Evolutionary conservation across 163 green algal genomes (phyloP), one percentile per base, ranked within the genome.

Genomic region (Trebouxiophyceae sp.): DNA sequence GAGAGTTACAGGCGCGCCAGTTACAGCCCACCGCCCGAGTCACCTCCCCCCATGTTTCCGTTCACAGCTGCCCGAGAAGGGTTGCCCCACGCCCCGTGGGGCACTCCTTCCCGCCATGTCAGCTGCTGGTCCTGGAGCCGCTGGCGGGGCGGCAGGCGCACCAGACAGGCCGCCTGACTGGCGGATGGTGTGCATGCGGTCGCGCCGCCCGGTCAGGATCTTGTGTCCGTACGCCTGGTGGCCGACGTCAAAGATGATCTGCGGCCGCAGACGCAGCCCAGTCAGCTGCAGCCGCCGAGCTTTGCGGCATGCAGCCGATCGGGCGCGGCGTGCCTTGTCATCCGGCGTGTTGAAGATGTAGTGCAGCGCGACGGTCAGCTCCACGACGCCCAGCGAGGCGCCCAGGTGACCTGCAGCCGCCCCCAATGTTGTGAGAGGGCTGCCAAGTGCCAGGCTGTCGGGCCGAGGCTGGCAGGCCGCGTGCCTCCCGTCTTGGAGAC

Each of bases 211-310:
- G 2, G 94, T 99, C 58, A 99, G 74, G 57, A 98, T 99, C 73
- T 99, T 99, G 80, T 99, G 94, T 23, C 87, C 89, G 69, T 99
- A 99, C 0, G 87, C 89, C 78, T 97, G 91, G 66, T 91, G 82
- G 26, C 85, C 83, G 31, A 97, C 91, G 61, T 97, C 93, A 71
- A 78, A 98, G 32, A 98, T 90, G 66, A 98, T 86, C 47, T 61
- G 62, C 31, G 27, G 19, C 6, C 22, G n/a, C n/a, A n/a, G n/a
- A n/a, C n/a, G n/a, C n/a, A n/a, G n/a, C n/a, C n/a, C n/a, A n/a
- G n/a, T n/a, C n/a, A n/a, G n/a, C n/a, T n/a, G n/a, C n/a, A n/a
- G n/a, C n/a, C n/a, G n/a, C n/a, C n/a, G n/a, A n/a, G n/a, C n/a
- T n/a, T n/a, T n/a, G n/a, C n/a, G n/a, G n/a, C n/a, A n/a, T n/a